Evolutionary conservation across 176 grass and related monocot species (phyloP).

Genomic region (Carex scoparia): DNA sequence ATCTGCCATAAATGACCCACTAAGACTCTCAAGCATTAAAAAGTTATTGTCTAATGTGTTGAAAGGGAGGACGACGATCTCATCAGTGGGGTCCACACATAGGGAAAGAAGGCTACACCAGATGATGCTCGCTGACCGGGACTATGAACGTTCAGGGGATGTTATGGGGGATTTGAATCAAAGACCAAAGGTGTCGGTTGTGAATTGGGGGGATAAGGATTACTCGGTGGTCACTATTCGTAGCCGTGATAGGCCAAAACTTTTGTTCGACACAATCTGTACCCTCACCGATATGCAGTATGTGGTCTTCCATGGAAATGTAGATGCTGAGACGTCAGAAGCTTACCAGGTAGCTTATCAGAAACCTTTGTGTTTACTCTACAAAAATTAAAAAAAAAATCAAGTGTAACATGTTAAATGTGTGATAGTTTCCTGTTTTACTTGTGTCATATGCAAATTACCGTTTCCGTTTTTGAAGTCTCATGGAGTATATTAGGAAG

Average conservation of each 20-base stretch:
- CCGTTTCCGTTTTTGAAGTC: neutral
- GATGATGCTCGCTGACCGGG: constrained; percentile 83
- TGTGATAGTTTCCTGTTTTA: neutral
- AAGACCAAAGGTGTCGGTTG: constrained; percentile 48
- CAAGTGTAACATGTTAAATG: neutral
- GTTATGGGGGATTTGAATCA: constrained; percentile 26
- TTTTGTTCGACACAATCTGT: constrained; percentile 87
- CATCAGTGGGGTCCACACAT: constrained; percentile 43
- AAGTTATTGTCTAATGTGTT: constrained; percentile 68
- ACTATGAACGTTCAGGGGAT: constrained; percentile 55
- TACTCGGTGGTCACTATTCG: constrained; percentile 89
- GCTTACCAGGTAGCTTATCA: constrained; percentile 68
- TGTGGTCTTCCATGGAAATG: constrained; percentile 93
- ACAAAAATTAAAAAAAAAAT: neutral
- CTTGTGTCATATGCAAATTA: neutral
- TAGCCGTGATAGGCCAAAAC: constrained; percentile 79
- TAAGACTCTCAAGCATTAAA: constrained; percentile 55
- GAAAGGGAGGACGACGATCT: constrained; percentile 57
- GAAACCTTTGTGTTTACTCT: neutral
- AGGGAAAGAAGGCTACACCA: constrained; percentile 87
- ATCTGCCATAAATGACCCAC: constrained; percentile 42
- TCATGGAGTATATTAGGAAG: neutral
- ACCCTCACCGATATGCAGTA: constrained; percentile 96
- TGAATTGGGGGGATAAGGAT: constrained; percentile 77
- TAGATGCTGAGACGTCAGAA: constrained; percentile 56